Base-by-base conservation (phyloP, 2,329 filamentous ascomycete genomes). In the Dactylellina drechsleri region DNA sequence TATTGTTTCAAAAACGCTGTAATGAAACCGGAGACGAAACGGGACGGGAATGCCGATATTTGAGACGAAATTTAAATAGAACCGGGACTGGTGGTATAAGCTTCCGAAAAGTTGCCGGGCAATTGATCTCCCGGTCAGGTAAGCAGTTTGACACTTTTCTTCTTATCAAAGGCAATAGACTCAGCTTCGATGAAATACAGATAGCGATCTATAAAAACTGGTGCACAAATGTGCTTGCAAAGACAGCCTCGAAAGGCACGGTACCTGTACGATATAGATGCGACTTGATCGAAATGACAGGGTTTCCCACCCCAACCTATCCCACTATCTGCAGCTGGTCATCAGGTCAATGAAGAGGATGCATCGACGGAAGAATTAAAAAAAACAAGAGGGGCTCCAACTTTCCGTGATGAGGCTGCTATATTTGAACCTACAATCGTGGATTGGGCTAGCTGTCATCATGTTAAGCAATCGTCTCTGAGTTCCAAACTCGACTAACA, bases 261-360 rank as follows among this genome's bases (percentile, higher is more conserved):
- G 40, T 43, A 43, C 40, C n/a, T 43, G 40, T 43, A 12, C n/a
- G 40, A 43, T 12, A 12, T 43, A 2, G 4, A 23, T 23, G 23
- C 23, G 4, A 23, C 40, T n/a, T 43, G 40, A 43, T 43, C 10
- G 10, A 12, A 43, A 12, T n/a, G 40, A 43, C 40, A 43, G 40
- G 40, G 40, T 43, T 43, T 12, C 23, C 23, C 12, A 43, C n/a
- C n/a, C 40, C 40, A 12, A 43, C 40, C 40, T n/a, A 43, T n/a
- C 40, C 40, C n/a, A 43, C 40, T 43, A 43, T 43, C 40, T 43
- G 40, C 40, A 43, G 40, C 40, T 43, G n/a, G 40, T 43, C 40
- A 43, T 43, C 40, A 12, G 40, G 40, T 12, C n/a, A n/a, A 12
- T 12, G n/a, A 43, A 43, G n/a, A 43, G n/a, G 40, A 12, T 43